A percentile compares a stretch with the other conserved stretches of the same genome.
phyloP scores from a whole-genome alignment of 768 basidiomycete species.

The Russula brevipes region DNA sequence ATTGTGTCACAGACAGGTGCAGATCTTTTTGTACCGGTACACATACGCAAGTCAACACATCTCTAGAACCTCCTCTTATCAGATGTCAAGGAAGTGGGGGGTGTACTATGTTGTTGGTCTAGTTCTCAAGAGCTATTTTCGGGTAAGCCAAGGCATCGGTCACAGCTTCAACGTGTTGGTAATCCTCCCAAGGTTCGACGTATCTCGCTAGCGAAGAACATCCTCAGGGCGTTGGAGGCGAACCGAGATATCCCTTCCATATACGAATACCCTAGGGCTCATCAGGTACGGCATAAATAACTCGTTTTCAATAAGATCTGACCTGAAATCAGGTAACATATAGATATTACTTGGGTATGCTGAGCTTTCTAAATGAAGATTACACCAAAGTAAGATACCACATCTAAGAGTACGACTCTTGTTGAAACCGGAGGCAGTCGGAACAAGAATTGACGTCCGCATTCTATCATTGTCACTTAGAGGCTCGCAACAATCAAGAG shows the following conservation, averaged over 20 bases:
- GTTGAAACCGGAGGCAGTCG: slow-evolving; percentile 44
- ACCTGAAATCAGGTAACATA: slow-evolving; percentile 69
- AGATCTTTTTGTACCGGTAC: slow-evolving; percentile 17
- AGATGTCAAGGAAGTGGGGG: slow-evolving; percentile 82
- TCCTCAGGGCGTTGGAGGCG: slow-evolving; percentile 82
- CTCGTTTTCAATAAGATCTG: slow-evolving; percentile 20
- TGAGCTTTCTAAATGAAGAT: slow-evolving; percentile 90
- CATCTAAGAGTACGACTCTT: slow-evolving; percentile 5
- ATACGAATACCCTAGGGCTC: slow-evolving; percentile 68
- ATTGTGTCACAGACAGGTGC: slow-evolving; percentile 81
- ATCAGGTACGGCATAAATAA: slow-evolving; percentile 55
- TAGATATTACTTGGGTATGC: slow-evolving; percentile 91
- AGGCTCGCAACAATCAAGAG: slow-evolving; percentile 76
- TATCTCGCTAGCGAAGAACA: slow-evolving; percentile 87
- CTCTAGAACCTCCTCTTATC: slow-evolving; percentile 58
- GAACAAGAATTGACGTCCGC: slow-evolving; percentile 84
- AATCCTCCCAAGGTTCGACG: slow-evolving; percentile 64
- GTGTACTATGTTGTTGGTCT: slow-evolving; percentile 89
- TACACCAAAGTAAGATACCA: slow-evolving; percentile 79
- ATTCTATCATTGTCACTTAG: slow-evolving; percentile 74
- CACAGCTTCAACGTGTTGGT: not conserved
- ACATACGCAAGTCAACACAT: not conserved
- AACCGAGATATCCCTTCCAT: slow-evolving; percentile 82
- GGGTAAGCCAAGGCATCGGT: slow-evolving; percentile 45
- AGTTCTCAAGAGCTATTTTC: slow-evolving; percentile 92